These are phyloP conservation scores for Mycena sp. DNA, from an alignment of 1,284 basidiomycete species.

Conservation along the genomic window DNA sequence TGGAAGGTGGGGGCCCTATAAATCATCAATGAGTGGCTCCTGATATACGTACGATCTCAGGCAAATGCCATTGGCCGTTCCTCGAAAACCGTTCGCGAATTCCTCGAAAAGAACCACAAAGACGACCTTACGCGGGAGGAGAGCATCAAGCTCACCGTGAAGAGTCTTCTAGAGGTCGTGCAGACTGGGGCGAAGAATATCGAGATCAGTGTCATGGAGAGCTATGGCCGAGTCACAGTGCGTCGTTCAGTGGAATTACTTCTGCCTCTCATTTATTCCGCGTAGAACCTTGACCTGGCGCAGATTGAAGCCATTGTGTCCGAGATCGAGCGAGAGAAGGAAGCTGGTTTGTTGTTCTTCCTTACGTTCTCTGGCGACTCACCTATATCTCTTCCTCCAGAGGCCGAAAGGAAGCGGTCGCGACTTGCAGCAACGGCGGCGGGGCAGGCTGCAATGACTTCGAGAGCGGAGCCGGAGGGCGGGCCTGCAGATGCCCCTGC, in stretches of 20 bases:
- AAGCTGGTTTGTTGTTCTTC: constrained; percentile 72
- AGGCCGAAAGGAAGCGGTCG: constrained; percentile 88
- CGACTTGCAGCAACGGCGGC: constrained; percentile 83
- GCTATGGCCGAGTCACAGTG: constrained; percentile 90
- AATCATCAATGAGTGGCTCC: background rate
- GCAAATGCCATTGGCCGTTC: constrained; percentile 98
- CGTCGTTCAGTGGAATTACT: constrained; percentile 41
- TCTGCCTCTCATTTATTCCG: background rate
- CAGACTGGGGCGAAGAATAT: constrained; percentile 99
- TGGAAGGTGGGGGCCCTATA: constrained; percentile 83
- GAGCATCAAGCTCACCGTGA: constrained; percentile 94
- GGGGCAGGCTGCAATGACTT: constrained; percentile 85
- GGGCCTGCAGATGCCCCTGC: constrained; percentile 35
- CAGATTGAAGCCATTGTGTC: constrained; percentile 93
- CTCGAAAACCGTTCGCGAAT: constrained; percentile 98
- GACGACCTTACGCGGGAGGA: constrained; percentile 91
- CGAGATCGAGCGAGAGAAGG: constrained; percentile 95
- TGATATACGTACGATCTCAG: constrained; percentile 50
- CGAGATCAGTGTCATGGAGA: constrained; percentile 96
- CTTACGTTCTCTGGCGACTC: background rate
- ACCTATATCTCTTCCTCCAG: constrained; percentile 47
- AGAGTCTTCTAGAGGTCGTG: constrained; percentile 96
- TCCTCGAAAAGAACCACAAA: constrained; percentile 98
- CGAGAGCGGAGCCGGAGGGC: constrained; percentile 49
- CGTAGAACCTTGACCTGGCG: constrained; percentile 82